Evolutionary conservation across 192 early-diverging fungal genomes (phyloP).

Genomic region (Rhizophagus prolifer): DNA sequence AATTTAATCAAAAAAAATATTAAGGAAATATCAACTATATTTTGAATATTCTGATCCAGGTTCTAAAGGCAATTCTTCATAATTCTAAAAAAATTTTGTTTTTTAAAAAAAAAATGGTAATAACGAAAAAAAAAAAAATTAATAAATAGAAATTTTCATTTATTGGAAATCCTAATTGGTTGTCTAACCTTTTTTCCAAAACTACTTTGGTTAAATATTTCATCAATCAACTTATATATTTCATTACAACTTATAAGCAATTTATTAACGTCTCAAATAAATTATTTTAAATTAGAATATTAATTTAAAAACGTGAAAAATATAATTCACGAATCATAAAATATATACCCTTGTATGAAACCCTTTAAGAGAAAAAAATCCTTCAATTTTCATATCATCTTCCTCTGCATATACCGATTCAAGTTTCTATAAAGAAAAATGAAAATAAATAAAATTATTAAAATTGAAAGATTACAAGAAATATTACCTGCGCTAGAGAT

Average conservation of each 20-base stretch:
- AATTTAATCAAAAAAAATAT: not conserved
- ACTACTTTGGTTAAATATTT: constrained; percentile 34
- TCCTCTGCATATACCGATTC: constrained; percentile 20
- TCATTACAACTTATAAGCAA: constrained; percentile 40
- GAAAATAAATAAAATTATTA: not conserved
- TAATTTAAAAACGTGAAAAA: not conserved
- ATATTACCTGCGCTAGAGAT: constrained; percentile 42
- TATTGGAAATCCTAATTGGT: not conserved
- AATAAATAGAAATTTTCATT: not conserved
- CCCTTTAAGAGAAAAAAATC: constrained; percentile 42
- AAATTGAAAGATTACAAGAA: not conserved
- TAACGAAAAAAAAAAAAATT: not conserved
- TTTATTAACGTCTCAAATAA: constrained; percentile 51
- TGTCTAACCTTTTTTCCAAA: constrained; percentile 32
- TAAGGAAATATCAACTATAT: not conserved
- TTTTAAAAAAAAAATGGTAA: not conserved
- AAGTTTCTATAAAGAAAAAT: constrained; percentile 19
- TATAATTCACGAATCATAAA: not conserved
- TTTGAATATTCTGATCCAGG: not conserved
- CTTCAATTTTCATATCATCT: constrained; percentile 32
- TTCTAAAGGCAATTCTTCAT: not conserved
- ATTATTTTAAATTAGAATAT: not conserved
- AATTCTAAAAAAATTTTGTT: not conserved
- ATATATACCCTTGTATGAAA: constrained; percentile 40
- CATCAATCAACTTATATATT: constrained; percentile 45